Conservation (phyloP, 2,329 filamentous ascomycete genomes). For the Hypoxylon sp. region DNA sequence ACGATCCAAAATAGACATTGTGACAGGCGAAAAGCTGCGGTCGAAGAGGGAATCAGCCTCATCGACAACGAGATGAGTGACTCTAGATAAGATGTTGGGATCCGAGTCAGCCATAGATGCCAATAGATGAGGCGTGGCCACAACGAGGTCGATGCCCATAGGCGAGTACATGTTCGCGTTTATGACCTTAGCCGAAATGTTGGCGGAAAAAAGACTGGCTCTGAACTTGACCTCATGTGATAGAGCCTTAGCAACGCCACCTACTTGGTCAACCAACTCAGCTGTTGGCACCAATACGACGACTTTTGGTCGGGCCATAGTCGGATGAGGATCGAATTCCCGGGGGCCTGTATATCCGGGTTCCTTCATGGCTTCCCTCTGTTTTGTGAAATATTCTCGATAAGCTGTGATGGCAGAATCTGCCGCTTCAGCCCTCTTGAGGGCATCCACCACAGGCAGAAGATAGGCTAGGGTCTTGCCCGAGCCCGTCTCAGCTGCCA, state of each 20-base stretch:
- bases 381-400: constrained; percentile 68
- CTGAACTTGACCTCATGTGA: constrained; percentile 91
- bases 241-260: constrained; percentile 82
- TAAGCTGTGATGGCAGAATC: constrained; percentile 73
- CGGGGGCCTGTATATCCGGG: constrained; percentile 72
- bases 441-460: constrained; percentile 84
- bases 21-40: constrained; percentile 89
- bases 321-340: constrained; percentile 78
- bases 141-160: constrained; percentile 84
- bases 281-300: constrained; percentile 93
- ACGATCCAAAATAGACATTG: constrained; percentile 85
- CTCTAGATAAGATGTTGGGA: constrained; percentile 92
- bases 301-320: constrained; percentile 83
- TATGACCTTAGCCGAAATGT: constrained; percentile 82
- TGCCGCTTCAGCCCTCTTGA: constrained; percentile 81
- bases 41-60: constrained; percentile 98
- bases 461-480: constrained; percentile 97
- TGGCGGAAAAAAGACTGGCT: constrained; percentile 84
- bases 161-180: constrained; percentile 86
- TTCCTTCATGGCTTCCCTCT: constrained; percentile 70
- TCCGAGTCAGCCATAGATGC: constrained; percentile 89
- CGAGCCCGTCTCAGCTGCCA: constrained; percentile 96
- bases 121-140: constrained; percentile 91
- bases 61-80: constrained; percentile 89
- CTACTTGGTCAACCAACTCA: constrained; percentile 92